phyloP scores from a whole-genome alignment of 192 early-diverging fungal species.

The Chytriomyces hyalinus region DNA sequence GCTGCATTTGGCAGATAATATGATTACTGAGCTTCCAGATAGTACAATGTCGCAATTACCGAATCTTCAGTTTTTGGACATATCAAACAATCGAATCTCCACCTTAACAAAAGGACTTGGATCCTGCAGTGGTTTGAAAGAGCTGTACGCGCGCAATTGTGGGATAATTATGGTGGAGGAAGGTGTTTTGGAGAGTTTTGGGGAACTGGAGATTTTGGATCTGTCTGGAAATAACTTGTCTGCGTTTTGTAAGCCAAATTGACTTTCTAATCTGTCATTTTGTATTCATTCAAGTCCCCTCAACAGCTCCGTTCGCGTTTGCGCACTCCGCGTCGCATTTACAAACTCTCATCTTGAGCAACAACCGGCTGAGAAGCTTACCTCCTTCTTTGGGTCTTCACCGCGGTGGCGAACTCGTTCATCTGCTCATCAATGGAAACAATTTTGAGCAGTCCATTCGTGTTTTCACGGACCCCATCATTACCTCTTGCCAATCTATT shows the following conservation, averaged over 20 bases:
- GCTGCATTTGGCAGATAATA: conserved; percentile 45
- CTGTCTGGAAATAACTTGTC: conserved; percentile 40
- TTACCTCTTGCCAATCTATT: conserved; percentile 20
- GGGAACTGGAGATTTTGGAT: conserved; percentile 49
- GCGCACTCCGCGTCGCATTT: conserved; percentile 27
- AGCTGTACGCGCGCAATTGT: conserved; percentile 43
- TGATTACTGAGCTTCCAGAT: conserved; percentile 32
- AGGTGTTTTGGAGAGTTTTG: conserved; percentile 37
- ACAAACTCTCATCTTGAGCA: conserved; percentile 40
- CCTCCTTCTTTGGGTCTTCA: conserved; percentile 56
- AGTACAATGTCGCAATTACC: conserved; percentile 21
- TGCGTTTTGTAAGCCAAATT: conserved; percentile 40
- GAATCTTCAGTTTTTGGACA: conserved; percentile 41
- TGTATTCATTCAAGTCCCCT: conserved; percentile 16
- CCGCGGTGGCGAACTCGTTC: conserved; percentile 26
- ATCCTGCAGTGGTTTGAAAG: conserved; percentile 36
- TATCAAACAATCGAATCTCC: conserved; percentile 45
- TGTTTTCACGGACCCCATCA: conserved; percentile 31
- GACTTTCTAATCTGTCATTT: neutral
- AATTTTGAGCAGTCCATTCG: conserved; percentile 8
- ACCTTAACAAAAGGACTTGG: conserved; percentile 35
- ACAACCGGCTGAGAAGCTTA: conserved; percentile 41
- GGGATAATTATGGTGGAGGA: conserved; percentile 35
- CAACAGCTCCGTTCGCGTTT: conserved; percentile 35
- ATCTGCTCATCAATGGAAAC: conserved; percentile 24